Base-by-base conservation (phyloP, 495 filamentous ascomycete species). In the Venustampulla echinocandica region DNA sequence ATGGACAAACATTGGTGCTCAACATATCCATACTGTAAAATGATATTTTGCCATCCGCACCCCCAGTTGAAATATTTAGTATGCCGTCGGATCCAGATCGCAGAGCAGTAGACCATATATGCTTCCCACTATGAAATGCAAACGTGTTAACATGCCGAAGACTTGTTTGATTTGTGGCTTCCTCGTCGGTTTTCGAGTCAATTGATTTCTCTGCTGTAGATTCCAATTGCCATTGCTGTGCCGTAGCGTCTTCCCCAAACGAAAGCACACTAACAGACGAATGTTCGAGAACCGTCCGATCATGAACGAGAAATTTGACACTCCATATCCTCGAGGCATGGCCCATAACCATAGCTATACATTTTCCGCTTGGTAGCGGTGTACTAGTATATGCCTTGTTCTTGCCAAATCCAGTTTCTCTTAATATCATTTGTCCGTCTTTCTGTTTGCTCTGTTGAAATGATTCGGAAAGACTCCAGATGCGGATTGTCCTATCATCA, bases 321-420 rank as follows among this genome's bases (percentile, higher is more conserved):
- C 77, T 74, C 92, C 92, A 99, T 50, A 97, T 93, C 32, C 92
- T 76, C 24, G 93, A 93, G 2, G 72, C 62, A 65, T 98, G 92
- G 0, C 84, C 90, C 81, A 87, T 93, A 0, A 71, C 78, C 13
- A 75, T 76, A 1, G 82, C 85, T 30, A 92, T 3, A 36, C 33
- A 46, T 38, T 35, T 37, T 14, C 33, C 25, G 17, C 13, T 10
- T 10, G 4, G n/a, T 3, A 23, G 7, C 15, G 13, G 24, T 13
- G 18, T 32, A 4, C 30, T 27, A 18, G 14, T 24, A 17, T 49
- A 46, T 13, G 45, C 18, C 1, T 21, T 13, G 22, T 54, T 58
- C 11, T 49, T 49, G 1, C 64, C 65, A 52, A 76, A 75, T n/a
- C 73, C 74, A 14, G 71, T 73, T 52, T 79, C 68, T 33, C 69